A percentile compares a stretch with the other conserved stretches of the same genome.
These are phyloP conservation scores for Phytopythium cucurbitacearum DNA, from an alignment of 352 stramenopile genomes.

Conservation along the genomic window DNA sequence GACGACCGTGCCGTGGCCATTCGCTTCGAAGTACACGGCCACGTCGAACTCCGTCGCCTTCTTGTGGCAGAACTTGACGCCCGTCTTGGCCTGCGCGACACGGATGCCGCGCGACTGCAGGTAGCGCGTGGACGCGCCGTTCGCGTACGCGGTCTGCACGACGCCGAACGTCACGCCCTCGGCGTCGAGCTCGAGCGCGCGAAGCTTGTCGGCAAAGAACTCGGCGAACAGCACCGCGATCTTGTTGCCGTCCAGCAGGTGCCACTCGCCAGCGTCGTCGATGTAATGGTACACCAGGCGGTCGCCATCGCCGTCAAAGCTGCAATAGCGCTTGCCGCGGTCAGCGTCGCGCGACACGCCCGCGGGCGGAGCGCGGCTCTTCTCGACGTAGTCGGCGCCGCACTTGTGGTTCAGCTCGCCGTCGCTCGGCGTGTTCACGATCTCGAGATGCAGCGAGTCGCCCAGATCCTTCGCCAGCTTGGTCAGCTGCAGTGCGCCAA, in stretches of 20 bases:
- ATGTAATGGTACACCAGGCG: conserved; percentile 97
- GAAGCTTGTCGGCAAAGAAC: conserved; percentile 92
- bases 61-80: conserved; percentile 97
- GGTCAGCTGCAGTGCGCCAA: conserved; percentile 79
- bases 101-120: conserved; percentile 62
- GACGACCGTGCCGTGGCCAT: conserved; percentile 98
- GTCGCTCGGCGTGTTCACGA: conserved; percentile 73
- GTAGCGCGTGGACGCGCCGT: conserved; percentile 93
- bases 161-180: conserved; percentile 88
- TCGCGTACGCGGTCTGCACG: conserved; percentile 99
- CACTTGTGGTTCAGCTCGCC: conserved; percentile 95
- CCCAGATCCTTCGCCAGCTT: conserved; percentile 78
- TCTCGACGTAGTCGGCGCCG: conserved; percentile 97
- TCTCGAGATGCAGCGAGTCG: conserved; percentile 79
- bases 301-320: conserved; percentile 97
- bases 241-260: conserved; percentile 97
- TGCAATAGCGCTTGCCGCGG: conserved; percentile 85
- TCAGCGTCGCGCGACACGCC: conserved; percentile 62
- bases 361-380: conserved; percentile 78
- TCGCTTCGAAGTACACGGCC: conserved; percentile 99
- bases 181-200: conserved; percentile 41
- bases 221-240: conserved; percentile 95
- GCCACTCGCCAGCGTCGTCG: conserved; percentile 57
- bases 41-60: conserved; percentile 95
- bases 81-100: conserved; percentile 93